Conservation (phyloP, 495 filamentous ascomycete genomes). For the Patellaria atrata region DNA sequence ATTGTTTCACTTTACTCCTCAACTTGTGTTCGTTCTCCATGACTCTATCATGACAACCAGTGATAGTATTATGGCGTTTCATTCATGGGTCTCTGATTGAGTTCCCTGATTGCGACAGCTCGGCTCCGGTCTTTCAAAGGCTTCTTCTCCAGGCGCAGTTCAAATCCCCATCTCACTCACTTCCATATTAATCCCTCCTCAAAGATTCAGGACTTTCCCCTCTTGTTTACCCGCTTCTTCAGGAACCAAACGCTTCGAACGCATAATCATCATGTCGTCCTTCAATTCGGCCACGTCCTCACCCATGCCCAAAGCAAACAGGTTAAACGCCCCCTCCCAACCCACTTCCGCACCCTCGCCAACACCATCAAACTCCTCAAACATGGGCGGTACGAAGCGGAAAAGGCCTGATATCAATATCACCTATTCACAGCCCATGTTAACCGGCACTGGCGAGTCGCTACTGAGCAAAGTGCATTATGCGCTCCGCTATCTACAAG, state of each 20-base stretch:
- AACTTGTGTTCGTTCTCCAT: no score
- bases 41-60: no score
- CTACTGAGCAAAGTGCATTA: slow-evolving; percentile 75
- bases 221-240: slow-evolving; percentile 2
- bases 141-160: no score
- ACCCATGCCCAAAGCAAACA: slow-evolving; percentile 10
- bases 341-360: slow-evolving; percentile 15
- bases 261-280: slow-evolving; percentile 20
- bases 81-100: no score
- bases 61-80: no score
- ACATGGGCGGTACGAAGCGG: slow-evolving; percentile 32
- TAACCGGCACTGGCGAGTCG: slow-evolving; percentile 62
- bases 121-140: no score
- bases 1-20: no score
- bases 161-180: no score
- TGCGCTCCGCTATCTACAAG: slow-evolving; percentile 70
- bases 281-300: slow-evolving; percentile 20
- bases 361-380: slow-evolving; percentile 16
- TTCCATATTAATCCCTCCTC: no score
- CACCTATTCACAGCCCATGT: slow-evolving; percentile 60
- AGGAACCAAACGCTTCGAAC: slow-evolving; percentile 2
- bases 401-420: slow-evolving; percentile 39
- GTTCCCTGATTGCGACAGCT: no score
- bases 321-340: slow-evolving; percentile 2
- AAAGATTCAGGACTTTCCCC: no score